Evolutionary conservation across 805 yeast species (phyloP), one percentile per base, ranked within the genome.

Genomic region (Saccharomycopsis malanga): DNA sequence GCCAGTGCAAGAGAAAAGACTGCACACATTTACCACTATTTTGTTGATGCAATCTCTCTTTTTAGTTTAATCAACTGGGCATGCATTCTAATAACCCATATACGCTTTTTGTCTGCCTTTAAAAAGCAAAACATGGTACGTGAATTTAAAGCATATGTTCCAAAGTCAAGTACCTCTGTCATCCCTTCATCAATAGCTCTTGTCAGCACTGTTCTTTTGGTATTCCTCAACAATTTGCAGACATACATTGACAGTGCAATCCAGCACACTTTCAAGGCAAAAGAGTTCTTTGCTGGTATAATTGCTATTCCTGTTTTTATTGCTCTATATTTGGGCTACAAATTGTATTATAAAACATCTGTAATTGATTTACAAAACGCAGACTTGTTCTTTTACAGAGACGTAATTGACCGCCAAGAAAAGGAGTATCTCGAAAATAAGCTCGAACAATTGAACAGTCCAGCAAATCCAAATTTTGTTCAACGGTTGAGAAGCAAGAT

Each of bases 261-360:
- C 24, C 38, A 39, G 15, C 14, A 30, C 6, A 34, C 62, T 14
- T 80, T 83, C 61, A 73, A 75, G 53, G 79, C 79, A 65, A 76
- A 77, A 62, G 69, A 70, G 17, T 85, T 85, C 59, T 81, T 84
- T 58, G 82, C 91, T 29, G 88, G 89, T 39, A 83, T 84, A 65
- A 80, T 84, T 57, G 84, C 85, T 25, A 72, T 83, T 41, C 76
- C 76, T 15, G 65, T 70, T 7, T 71, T 67, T 53, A 2, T 69
- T 17, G 54, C 63, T 7, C 25, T 59, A 60, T 59, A 63, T 54
- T 42, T 40, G 55, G 51, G 69, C 64, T 15, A 69, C 62, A 65
- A 71, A 68, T 57, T 42, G 4, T 41, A 47, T 18, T 47, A 22
- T 30, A 22, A 32, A 15, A 50, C 51, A 3, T 17, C 63, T 43